Evolutionary conservation across 768 basidiomycete species (phyloP).

Genomic region (Lactarius pseudohatsudake): DNA sequence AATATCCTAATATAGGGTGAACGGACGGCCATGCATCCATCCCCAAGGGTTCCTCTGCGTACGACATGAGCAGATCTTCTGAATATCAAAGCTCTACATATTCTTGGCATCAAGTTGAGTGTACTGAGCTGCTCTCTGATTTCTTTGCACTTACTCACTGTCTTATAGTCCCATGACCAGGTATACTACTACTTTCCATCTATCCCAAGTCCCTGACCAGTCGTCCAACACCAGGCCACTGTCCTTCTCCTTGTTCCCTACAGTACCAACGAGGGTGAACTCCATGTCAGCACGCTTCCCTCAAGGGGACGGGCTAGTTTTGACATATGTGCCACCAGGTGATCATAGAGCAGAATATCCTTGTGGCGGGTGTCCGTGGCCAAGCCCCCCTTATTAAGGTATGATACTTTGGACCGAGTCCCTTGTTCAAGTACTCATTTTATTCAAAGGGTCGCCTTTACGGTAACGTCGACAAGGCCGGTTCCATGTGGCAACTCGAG

Average conservation of each 20-base stretch:
- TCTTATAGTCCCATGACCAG: slow-evolving; percentile 80
- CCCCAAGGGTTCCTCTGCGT: background rate
- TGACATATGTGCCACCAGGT: slow-evolving; percentile 46
- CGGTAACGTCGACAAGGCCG: slow-evolving; percentile 60
- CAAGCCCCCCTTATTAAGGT: slow-evolving; percentile 75
- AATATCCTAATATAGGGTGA: slow-evolving; percentile 6
- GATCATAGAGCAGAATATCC: slow-evolving; percentile 65
- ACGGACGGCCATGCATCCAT: background rate
- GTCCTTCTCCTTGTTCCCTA: slow-evolving; percentile 73
- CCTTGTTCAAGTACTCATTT: background rate
- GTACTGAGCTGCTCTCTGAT: background rate
- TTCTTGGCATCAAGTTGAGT: slow-evolving; percentile 83
- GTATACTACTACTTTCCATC: slow-evolving; percentile 38
- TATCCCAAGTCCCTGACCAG: slow-evolving; percentile 28
- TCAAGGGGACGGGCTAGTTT: slow-evolving; percentile 7
- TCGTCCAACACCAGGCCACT: slow-evolving; percentile 55
- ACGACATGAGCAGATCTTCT: slow-evolving; percentile 16
- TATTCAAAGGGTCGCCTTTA: slow-evolving; percentile 66
- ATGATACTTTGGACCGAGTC: slow-evolving; percentile 27
- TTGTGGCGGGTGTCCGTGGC: slow-evolving; percentile 72
- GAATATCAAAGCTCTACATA: slow-evolving; percentile 45
- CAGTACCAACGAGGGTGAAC: slow-evolving; percentile 67
- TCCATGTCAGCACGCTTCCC: slow-evolving; percentile 41
- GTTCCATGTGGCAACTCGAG: slow-evolving; percentile 80
- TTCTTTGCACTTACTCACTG: slow-evolving; percentile 10